Conservation (phyloP, 306 rosid genomes). For the Sicyos edulis region DNA sequence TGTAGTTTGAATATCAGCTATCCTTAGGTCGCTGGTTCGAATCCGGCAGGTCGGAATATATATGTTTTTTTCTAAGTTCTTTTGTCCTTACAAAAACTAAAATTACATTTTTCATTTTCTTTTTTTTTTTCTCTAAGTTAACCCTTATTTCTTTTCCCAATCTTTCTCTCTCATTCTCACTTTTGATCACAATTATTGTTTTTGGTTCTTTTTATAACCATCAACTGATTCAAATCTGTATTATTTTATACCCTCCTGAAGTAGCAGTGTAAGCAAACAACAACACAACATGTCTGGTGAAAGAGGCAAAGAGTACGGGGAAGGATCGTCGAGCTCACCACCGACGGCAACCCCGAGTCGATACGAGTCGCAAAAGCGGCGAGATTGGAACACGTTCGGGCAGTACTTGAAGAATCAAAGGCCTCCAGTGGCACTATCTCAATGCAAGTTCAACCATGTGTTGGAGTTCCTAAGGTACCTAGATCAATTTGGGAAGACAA, state of each 20-base stretch:
- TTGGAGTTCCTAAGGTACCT: constrained; percentile 55
- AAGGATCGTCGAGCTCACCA: constrained; percentile 34
- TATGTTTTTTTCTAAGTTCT: too few relatives aligned
- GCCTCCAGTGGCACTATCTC: constrained; percentile 50
- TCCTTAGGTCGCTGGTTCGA: too few relatives aligned
- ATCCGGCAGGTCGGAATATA: too few relatives aligned
- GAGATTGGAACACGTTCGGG: constrained; percentile 76
- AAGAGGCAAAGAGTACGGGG: constrained; percentile 37
- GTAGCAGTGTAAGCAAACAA: background rate
- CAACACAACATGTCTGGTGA: constrained; percentile 35
- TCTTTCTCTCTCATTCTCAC: constrained; percentile 8
- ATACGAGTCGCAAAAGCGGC: constrained; percentile 64
- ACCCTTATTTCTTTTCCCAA: too few relatives aligned
- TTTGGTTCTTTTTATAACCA: background rate
- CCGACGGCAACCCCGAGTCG: constrained; percentile 49
- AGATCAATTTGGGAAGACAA: constrained; percentile 71
- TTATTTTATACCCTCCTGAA: too few relatives aligned
- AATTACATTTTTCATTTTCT: too few relatives aligned
- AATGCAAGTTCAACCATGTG: constrained; percentile 59
- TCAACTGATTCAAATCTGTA: too few relatives aligned
- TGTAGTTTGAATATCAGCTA: too few relatives aligned
- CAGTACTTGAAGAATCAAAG: constrained; percentile 57
- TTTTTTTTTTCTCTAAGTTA: too few relatives aligned
- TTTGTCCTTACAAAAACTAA: too few relatives aligned
- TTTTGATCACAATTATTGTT: constrained; percentile 1